phyloP scores from a whole-genome alignment of 805 yeast genomes.

The Cyberlindnera samutprakarnensis region DNA sequence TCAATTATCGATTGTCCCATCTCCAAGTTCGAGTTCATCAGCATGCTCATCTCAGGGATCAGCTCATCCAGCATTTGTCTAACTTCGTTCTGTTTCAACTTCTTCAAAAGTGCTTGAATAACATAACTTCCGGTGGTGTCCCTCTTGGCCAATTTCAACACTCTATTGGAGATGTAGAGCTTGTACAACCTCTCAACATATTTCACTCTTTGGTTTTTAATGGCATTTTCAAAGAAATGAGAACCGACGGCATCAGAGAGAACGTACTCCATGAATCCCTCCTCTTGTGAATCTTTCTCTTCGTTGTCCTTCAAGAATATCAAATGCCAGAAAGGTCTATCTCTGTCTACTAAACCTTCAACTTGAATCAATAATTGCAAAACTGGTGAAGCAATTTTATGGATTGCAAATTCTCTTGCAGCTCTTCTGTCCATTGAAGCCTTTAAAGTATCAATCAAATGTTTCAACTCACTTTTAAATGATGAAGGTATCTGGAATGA shows the following conservation, averaged over 20 bases:
- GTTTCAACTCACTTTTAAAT: conserved; percentile 53
- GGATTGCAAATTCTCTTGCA: conserved; percentile 69
- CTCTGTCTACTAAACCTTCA: conserved; percentile 75
- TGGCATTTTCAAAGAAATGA: conserved; percentile 73
- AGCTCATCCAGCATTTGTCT: conserved; percentile 54
- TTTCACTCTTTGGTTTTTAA: conserved; percentile 58
- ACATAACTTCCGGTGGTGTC: conserved; percentile 82
- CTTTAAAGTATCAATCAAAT: conserved; percentile 36
- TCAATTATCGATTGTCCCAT: conserved; percentile 60
- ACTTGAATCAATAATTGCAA: conserved; percentile 69
- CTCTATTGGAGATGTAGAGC: conserved; percentile 65
- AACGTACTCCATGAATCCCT: conserved; percentile 75
- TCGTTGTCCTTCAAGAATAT: conserved; percentile 45
- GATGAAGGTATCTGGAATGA: conserved; percentile 64
- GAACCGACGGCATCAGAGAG: conserved; percentile 89
- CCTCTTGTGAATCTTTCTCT: conserved; percentile 54
- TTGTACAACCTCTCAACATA: conserved; percentile 64
- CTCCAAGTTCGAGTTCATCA: conserved; percentile 63
- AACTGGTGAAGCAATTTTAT: conserved; percentile 83
- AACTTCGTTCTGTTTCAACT: conserved; percentile 56
- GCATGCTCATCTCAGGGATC: conserved; percentile 55
- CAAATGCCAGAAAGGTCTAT: conserved; percentile 61
- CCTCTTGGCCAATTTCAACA: conserved; percentile 67
- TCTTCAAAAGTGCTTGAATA: conserved; percentile 60
- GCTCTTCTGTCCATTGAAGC: conserved; percentile 31